Evolutionary conservation across 148 eudicot genomes (phyloP), one percentile per base, ranked within the genome.

Genomic region (Vaccinium myrtillus): DNA sequence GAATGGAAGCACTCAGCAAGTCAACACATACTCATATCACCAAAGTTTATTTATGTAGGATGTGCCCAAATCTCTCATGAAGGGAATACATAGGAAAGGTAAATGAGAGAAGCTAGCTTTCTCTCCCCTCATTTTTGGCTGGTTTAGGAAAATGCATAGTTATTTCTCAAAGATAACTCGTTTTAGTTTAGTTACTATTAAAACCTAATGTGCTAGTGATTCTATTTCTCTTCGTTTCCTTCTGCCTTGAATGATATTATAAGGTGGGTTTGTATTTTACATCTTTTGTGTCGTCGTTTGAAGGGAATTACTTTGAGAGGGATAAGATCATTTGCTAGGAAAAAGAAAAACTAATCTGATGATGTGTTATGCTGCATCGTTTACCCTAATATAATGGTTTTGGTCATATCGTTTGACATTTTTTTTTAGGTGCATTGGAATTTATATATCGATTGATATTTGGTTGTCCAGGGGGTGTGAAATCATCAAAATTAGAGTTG

Each of bases 401-500:
- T 65, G 58, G 27, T 84, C 21, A 46, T 32, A 73, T 32, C 55
- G 32, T 49, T n/a, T 53, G 18, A 76, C 78, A 43, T 80, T 80
- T 80, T 32, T 32, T 36, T 36, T 36, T 36, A 32, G 39, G 39
- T 36, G 39, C 39, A 36, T 36, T 2, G 39, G 39, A 36, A 36
- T 36, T 36, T 36, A 36, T 36, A 46, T 32, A 73, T 32, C 49
- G 46, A 54, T n/a, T 53, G 18, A 71, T 81, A 32, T 82, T 82
- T 80, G 65, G 61, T 69, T 77, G 76, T 78, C 81, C 81, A 85
- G 84, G 86, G 65, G 61, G 82, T 83, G 51, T 85, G 90, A 89
- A 81, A 77, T 80, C 32, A 75, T 25, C 65, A 32, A 55, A 55
- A 27, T n/a, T 39, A 36, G 83, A 32, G 77, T 82, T 30, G 55